These are phyloP conservation scores for Hypoxylon lenormandii DNA, from an alignment of 495 filamentous ascomycete species.

Conservation along the genomic window DNA sequence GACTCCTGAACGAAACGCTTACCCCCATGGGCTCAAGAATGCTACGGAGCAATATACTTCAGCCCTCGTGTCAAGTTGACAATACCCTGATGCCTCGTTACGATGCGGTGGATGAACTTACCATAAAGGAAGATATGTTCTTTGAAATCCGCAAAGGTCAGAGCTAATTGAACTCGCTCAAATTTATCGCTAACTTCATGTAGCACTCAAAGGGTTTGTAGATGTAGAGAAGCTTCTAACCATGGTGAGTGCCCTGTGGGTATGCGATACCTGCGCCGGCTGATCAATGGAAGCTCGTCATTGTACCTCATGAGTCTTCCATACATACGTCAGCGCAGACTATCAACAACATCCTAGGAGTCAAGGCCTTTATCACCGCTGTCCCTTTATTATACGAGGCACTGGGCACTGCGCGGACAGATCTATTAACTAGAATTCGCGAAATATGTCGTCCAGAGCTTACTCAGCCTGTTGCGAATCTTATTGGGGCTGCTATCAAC, in stretches of 20 bases:
- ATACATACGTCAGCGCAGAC: slow-evolving; percentile 78
- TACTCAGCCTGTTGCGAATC: slow-evolving; percentile 67
- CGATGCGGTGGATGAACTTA: slow-evolving; percentile 86
- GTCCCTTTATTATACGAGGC: slow-evolving; percentile 76
- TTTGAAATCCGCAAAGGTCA: slow-evolving; percentile 74
- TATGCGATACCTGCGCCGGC: neutral
- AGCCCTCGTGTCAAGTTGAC: slow-evolving; percentile 81
- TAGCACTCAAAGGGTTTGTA: slow-evolving; percentile 77
- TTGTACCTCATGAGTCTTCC: slow-evolving; percentile 65
- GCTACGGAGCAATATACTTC: slow-evolving; percentile 83
- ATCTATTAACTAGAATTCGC: slow-evolving; percentile 73
- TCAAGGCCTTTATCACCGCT: slow-evolving; percentile 81
- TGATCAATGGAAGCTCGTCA: slow-evolving; percentile 53
- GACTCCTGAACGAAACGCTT: slow-evolving; percentile 82
- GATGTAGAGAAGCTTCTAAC: slow-evolving; percentile 78
- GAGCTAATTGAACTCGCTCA: slow-evolving; percentile 16
- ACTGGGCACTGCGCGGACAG: slow-evolving; percentile 72
- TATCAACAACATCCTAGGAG: slow-evolving; percentile 85
- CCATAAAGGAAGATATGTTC: slow-evolving; percentile 88
- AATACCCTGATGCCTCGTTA: slow-evolving; percentile 72
- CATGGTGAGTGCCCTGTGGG: slow-evolving; percentile 54
- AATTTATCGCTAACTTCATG: slow-evolving; percentile 27
- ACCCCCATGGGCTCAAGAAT: slow-evolving; percentile 90
- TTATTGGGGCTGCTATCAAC: slow-evolving; percentile 81
- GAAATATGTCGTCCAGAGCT: slow-evolving; percentile 73